Conservation (phyloP, 192 early-diverging fungal species). For the Podila horticola region DNA sequence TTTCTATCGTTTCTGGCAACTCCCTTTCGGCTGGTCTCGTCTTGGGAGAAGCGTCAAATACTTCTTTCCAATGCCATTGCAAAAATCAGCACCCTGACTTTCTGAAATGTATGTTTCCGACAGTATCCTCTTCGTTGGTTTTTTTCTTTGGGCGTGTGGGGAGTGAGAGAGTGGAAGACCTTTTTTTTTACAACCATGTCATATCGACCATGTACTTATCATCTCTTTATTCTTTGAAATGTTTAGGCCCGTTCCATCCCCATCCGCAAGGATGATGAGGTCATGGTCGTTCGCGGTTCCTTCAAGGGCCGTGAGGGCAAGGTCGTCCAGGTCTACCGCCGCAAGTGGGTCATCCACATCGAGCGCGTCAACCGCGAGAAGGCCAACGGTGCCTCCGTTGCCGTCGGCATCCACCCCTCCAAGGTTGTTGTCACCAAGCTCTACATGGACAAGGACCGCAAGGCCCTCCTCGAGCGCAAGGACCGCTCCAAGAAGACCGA, state of each 20-base stretch:
- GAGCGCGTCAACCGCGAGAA: conserved; percentile 98
- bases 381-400: conserved; percentile 93
- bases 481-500: conserved; percentile 59
- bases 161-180: background rate
- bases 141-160: background rate
- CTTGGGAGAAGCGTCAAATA: conserved; percentile 2
- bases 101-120: conserved; percentile 50
- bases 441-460: conserved; percentile 98
- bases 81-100: conserved; percentile 40
- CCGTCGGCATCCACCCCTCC: conserved; percentile 96
- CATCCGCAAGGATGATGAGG: conserved; percentile 98
- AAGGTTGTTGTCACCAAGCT: conserved; percentile 97
- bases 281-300: conserved; percentile 92
- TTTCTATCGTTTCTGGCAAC: background rate
- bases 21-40: background rate
- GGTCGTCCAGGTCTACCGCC: conserved; percentile 96
- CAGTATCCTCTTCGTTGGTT: conserved; percentile 5
- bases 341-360: conserved; percentile 99
- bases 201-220: background rate
- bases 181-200: conserved; percentile 9
- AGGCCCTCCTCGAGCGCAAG: conserved; percentile 92
- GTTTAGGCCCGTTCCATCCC: conserved; percentile 90
- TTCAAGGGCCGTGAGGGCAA: conserved; percentile 98
- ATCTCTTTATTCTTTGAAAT: background rate
- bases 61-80: conserved; percentile 26